Percentiles rank a stretch among this genome's conserved stretches.
Conservation (phyloP, 208 protist genomes). For the Acanthamoeba royreba region DNA sequence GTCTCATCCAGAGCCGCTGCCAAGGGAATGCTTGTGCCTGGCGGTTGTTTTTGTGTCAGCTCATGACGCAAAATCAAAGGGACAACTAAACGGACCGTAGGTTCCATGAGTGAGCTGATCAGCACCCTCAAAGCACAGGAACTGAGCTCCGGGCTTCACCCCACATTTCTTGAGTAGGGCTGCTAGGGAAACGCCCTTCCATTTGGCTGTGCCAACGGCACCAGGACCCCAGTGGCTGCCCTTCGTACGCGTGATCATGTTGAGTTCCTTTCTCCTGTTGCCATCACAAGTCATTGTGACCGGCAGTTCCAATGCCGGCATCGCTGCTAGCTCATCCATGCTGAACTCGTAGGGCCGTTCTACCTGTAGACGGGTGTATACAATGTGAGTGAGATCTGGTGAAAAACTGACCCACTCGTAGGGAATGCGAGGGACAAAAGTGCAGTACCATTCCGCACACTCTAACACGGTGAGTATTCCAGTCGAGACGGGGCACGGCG, state of each 20-base stretch:
- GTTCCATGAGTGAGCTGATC: constrained; percentile 47
- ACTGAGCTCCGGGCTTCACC: constrained; percentile 55
- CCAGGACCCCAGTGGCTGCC: constrained; percentile 75
- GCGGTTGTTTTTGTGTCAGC: constrained; percentile 50
- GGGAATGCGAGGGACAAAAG: constrained; percentile 67
- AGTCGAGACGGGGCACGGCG: background rate
- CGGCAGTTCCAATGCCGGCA: constrained; percentile 50
- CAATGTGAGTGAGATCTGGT: no score
- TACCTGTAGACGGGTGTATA: background rate
- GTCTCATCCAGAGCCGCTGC: constrained; percentile 66
- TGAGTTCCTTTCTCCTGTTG: constrained; percentile 77
- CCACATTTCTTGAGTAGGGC: constrained; percentile 68
- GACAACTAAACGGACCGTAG: background rate
- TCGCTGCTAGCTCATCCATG: constrained; percentile 72
- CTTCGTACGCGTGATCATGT: constrained; percentile 58
- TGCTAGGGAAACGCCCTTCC: constrained; percentile 78
- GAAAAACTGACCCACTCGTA: constrained; percentile 9
- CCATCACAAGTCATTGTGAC: constrained; percentile 78
- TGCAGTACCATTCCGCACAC: background rate
- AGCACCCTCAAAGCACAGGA: constrained; percentile 81
- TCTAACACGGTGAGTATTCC: background rate
- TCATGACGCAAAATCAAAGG: no score
- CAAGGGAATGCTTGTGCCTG: constrained; percentile 78
- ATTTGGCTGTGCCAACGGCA: constrained; percentile 77
- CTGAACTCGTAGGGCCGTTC: constrained; percentile 60